Conservation (phyloP, 352 stramenopile species). For the Thalassiosira livingstoniorum region DNA sequence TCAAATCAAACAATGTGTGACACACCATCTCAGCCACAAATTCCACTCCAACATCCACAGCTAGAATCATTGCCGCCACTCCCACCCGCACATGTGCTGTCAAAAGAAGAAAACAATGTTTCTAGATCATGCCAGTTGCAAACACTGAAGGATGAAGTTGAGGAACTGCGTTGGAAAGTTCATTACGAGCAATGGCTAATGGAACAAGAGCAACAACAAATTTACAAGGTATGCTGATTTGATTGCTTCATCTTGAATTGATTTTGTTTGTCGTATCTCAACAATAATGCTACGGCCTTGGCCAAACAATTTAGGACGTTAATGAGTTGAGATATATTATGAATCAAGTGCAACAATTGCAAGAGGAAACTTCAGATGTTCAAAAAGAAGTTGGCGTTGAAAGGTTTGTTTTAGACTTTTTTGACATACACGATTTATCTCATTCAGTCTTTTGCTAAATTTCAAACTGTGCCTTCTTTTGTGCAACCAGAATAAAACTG, state of each 20-base stretch:
- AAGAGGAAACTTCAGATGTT: constrained; percentile 27
- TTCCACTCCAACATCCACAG: neutral
- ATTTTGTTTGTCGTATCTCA: no score
- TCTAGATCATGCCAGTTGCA: neutral
- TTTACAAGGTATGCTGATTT: constrained; percentile 18
- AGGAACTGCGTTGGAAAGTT: constrained; percentile 25
- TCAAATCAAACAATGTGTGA: neutral
- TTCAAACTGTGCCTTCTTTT: neutral
- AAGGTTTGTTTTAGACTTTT: constrained; percentile 21
- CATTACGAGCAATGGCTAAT: constrained; percentile 25
- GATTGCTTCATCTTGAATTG: constrained; percentile 6
- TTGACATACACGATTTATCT: neutral
- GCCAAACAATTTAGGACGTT: constrained; percentile 16
- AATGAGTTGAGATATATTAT: constrained; percentile 44
- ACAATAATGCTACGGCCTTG: no score
- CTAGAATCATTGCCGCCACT: constrained; percentile 4
- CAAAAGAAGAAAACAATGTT: neutral
- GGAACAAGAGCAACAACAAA: constrained; percentile 31
- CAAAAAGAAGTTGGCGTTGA: constrained; percentile 25
- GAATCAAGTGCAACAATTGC: constrained; percentile 35
- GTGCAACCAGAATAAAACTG: constrained; percentile 7
- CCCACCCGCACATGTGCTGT: neutral
- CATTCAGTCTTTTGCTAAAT: neutral
- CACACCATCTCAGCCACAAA: neutral
- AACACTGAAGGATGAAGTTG: constrained; percentile 26